Base-by-base conservation (phyloP, 345 rosid species). In the Aethionema arabicum region DNA sequence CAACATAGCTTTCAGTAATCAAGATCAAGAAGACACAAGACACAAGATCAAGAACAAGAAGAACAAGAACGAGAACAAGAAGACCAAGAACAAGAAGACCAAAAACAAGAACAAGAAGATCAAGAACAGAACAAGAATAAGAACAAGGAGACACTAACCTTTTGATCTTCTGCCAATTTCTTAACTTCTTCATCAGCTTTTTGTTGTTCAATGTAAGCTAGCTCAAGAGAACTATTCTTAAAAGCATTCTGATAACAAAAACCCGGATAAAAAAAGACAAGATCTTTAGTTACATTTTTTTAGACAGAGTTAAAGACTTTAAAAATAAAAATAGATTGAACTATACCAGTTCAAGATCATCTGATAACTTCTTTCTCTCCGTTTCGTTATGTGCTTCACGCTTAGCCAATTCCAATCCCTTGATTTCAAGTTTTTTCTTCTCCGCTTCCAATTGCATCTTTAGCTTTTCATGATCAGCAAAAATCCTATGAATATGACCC, bases 151-250 rank as follows among this genome's bases (percentile, higher is more conserved):
- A 21, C 65, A 52, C 75, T 33, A 39, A 90, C 99, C 95, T 78
- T 75, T 48, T 93, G 99, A 67, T 78, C 84, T 68, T 88, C 92
- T 5, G 96, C 97, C 63, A 93, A 76, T 61, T 87, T 90, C 67
- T 80, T 56, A 30, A 93, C 96, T 49, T 78, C 76, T 44, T 77
- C 96, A 57, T 95, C 97, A 32, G 86, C 92, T 74, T 70, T 84
- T 56, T 85, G 83, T 74, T 95, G 92, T 78, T 86, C 97, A 72
- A 84, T 15, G 61, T 86, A 31, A 54, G 99, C 97, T 83, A 82
- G 74, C 57, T 86, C 78, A 59, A 95, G 79, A 2, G 86, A 81
- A 76, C 79, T 83, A 58, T 90, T 95, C 82, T 73, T 83, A 47
- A 51, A 65, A n/a, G 82, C 80, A 77, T 84, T 83, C 99, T 92